These are phyloP conservation scores for Phanerochaete sordida DNA, from an alignment of 768 basidiomycete genomes.

Conservation along the genomic window DNA sequence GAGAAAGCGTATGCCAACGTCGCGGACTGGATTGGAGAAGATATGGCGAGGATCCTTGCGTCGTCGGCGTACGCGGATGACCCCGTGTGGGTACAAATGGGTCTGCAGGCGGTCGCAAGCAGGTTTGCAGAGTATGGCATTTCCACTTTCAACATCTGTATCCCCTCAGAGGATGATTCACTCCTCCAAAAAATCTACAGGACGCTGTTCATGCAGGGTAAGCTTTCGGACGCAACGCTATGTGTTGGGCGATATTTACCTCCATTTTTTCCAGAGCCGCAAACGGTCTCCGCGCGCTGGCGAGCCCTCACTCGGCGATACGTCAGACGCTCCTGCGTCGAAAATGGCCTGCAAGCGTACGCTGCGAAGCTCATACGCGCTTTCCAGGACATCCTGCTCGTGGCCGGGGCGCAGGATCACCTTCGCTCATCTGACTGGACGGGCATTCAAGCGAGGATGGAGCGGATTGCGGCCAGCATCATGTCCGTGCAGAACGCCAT, in stretches of 20 bases:
- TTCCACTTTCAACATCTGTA: background rate
- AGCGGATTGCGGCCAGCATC: background rate
- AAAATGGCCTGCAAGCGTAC: too few relatives aligned
- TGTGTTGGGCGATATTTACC: background rate
- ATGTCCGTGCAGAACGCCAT: background rate
- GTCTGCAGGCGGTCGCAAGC: background rate
- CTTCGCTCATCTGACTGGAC: background rate
- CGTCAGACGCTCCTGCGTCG: background rate
- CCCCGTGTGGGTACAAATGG: background rate
- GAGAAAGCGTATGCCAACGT: background rate
- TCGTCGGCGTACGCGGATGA: background rate
- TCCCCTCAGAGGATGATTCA: background rate
- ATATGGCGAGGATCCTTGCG: background rate
- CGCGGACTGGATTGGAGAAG: background rate
- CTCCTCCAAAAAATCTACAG: conserved; percentile 1
- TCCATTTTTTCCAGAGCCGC: background rate
- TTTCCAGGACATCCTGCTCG: background rate
- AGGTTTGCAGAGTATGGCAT: background rate
- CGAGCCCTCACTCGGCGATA: background rate
- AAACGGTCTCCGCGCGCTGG: background rate
- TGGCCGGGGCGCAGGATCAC: background rate
- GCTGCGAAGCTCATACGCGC: background rate
- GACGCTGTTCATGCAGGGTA: too few relatives aligned
- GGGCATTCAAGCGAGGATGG: background rate
- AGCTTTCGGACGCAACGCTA: background rate